phyloP scores from a whole-genome alignment of 1,139 yeast species.

The Hemisphaericaspora lyxosophila region DNA sequence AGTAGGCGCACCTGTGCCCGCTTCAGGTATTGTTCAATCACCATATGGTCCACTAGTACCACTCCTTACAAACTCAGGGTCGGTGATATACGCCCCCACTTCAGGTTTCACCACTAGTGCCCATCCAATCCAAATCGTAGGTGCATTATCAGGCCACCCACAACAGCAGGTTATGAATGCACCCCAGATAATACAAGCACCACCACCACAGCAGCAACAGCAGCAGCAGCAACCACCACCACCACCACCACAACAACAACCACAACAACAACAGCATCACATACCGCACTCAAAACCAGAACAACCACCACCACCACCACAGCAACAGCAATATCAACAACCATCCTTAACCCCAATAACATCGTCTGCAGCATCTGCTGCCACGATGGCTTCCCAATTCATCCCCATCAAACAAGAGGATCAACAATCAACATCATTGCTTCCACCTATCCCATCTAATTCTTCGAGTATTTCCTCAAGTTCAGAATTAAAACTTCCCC shows the following conservation, averaged over 20 bases:
- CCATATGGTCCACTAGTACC: slow-evolving; percentile 40
- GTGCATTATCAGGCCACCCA: slow-evolving; percentile 5
- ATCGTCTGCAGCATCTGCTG: slow-evolving; percentile 15
- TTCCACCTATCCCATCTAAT: slow-evolving; percentile 2
- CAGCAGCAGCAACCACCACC: slow-evolving; percentile 4
- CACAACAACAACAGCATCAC: slow-evolving; percentile 4
- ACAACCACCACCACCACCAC: slow-evolving; percentile 8
- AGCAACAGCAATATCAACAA: slow-evolving; percentile 8
- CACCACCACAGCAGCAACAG: slow-evolving; percentile 6
- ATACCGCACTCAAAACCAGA: no score
- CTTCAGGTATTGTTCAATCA: slow-evolving; percentile 22
- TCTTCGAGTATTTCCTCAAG: slow-evolving; percentile 3
- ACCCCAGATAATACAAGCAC: slow-evolving; percentile 5
- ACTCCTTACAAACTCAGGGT: slow-evolving; percentile 27
- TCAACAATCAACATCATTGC: not conserved
- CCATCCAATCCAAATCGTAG: slow-evolving; percentile 5
- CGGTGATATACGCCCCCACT: slow-evolving; percentile 18
- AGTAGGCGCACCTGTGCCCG: slow-evolving; percentile 7
- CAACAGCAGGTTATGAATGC: not conserved
- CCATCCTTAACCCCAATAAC: slow-evolving; percentile 15
- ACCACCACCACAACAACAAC: slow-evolving; percentile 5
- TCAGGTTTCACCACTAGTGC: slow-evolving; percentile 7
- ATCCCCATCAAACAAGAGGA: slow-evolving; percentile 11
- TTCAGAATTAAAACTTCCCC: slow-evolving; percentile 5
- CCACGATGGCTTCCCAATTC: slow-evolving; percentile 14